A percentile compares a stretch with the other conserved stretches of the same genome.
Conservation (phyloP, 202 grass and related monocot species). For the Hordeum pubiflorum region DNA sequence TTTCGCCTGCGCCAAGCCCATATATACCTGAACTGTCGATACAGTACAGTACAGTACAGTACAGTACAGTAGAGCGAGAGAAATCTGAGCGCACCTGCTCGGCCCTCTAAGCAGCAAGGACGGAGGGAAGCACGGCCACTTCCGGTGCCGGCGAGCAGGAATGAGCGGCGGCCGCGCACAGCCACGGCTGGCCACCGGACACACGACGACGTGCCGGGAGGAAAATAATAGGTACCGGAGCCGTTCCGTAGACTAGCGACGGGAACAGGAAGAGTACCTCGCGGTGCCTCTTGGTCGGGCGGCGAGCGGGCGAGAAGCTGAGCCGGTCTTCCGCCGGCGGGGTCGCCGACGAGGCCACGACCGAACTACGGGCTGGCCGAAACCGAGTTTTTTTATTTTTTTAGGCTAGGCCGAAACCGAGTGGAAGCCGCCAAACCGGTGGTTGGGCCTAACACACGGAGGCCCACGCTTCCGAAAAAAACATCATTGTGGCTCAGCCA, state of each 20-base stretch:
- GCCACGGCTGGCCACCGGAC: background rate
- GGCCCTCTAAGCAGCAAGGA: background rate
- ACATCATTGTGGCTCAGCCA: no score
- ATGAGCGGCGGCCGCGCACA: background rate
- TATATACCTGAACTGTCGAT: background rate
- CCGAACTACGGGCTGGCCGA: background rate
- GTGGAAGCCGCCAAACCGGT: no score
- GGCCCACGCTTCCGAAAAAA: background rate
- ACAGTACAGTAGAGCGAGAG: background rate
- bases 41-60: background rate
- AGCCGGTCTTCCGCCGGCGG: background rate
- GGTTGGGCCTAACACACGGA: background rate
- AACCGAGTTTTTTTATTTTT: no score
- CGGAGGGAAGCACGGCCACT: background rate
- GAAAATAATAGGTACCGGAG: background rate
- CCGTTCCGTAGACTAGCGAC: background rate
- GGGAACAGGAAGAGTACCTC: background rate
- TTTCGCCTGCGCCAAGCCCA: background rate
- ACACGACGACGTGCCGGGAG: background rate
- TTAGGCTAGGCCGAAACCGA: no score
- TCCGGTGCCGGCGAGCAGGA: background rate
- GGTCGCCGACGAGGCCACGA: background rate
- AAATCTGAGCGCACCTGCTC: background rate
- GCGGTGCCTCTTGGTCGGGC: background rate
- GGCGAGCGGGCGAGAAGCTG: background rate